Percentiles rank a stretch among this genome's conserved stretches.
phyloP scores from a whole-genome alignment of 208 protist genomes.

The Naegleria lovaniensis region DNA sequence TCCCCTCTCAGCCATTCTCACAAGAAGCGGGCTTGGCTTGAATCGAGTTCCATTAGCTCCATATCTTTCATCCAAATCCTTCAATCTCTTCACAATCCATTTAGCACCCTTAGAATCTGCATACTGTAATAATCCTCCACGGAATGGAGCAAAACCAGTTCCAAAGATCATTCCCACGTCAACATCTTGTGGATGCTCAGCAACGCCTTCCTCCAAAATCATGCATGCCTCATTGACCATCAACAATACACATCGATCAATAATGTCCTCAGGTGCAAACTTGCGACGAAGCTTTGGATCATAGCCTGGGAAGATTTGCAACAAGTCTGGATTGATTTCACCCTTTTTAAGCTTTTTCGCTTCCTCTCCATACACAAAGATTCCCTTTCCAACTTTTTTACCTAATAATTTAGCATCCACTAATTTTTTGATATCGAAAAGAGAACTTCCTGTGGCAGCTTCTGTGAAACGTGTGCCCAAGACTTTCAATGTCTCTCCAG shows the following conservation, averaged over 20 bases:
- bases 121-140: slow-evolving; percentile 67
- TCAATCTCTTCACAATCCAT: slow-evolving; percentile 57
- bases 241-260: slow-evolving; percentile 66
- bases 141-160: slow-evolving; percentile 68
- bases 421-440: slow-evolving; percentile 53
- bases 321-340: neutral
- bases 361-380: slow-evolving; percentile 64
- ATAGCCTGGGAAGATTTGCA: neutral
- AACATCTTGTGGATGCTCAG: slow-evolving; percentile 58
- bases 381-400: slow-evolving; percentile 74
- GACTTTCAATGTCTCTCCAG: slow-evolving; percentile 52
- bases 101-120: slow-evolving; percentile 58
- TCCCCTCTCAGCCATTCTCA: slow-evolving; percentile 56
- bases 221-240: slow-evolving; percentile 72
- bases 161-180: slow-evolving; percentile 76
- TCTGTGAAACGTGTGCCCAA: neutral
- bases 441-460: neutral
- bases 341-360: slow-evolving; percentile 53
- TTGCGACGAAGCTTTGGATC: neutral
- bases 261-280: slow-evolving; percentile 49
- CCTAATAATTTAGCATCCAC: slow-evolving; percentile 58
- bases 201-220: slow-evolving; percentile 64
- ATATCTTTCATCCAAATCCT: slow-evolving; percentile 54
- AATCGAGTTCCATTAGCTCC: slow-evolving; percentile 48
- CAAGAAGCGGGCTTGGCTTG: slow-evolving; percentile 52